Evolutionary conservation across 2,329 filamentous ascomycete genomes (phyloP), one percentile per base, ranked within the genome.

Genomic region (Colletotrichum sp.): DNA sequence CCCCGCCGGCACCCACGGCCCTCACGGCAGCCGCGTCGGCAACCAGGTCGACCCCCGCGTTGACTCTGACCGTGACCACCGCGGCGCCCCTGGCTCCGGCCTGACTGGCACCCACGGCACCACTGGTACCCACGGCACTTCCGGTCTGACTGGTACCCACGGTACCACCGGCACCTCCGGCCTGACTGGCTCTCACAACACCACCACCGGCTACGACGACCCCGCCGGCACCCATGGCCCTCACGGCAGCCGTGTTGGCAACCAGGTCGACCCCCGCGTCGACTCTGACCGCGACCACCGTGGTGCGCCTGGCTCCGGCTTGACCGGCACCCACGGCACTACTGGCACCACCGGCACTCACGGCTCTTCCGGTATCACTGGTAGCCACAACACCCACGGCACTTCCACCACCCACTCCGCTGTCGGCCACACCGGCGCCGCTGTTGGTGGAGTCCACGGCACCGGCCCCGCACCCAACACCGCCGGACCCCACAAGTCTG

Each of bases 401-500:
- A 84, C 84, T 7, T 48, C 76, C 67, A 84, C 84, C 6, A 81
- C 83, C 12, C 82, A 86, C 75, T 66, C 82, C 5, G 81, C 82
- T 55, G 30, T 82, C 10, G 79, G 81, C 21, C 87, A 87, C 80
- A 67, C 79, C 18, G 79, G 84, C 48, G 77, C 75, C 12, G 67
- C 76, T 7, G 76, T 78, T 28, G 78, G 78, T 28, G 78, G 77
- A 16, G 52, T 77, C 18, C 66, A 74, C 72, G 77, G 78, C 28
- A 78, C 81, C 9, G 83, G 83, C 32, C 81, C 82, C n/a, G 82
- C 83, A 7, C 78, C 82, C 72, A 81, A 81, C 78, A 84, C 84
- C 1, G 82, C 84, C 21, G 84, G 84, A 9, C 83, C 83, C 59
- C 90, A 92, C 84, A 88, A 88, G 83, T 86, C 82, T 39, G 88